phyloP scores from a whole-genome alignment of 805 yeast genomes.

The Barnettozyma botsteinii region DNA sequence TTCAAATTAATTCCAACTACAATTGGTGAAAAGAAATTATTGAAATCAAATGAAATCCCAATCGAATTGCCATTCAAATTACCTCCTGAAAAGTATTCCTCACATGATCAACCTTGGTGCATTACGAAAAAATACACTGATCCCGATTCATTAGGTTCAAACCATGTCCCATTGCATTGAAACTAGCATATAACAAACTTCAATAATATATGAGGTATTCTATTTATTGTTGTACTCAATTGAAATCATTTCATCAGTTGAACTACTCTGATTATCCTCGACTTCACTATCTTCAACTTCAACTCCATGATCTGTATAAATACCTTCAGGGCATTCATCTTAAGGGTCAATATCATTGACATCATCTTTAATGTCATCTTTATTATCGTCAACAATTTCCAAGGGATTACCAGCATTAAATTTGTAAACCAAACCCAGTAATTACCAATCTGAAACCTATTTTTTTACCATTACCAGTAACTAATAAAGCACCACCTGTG shows the following conservation, averaged over 20 bases:
- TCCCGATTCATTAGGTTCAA: neutral
- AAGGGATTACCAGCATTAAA: neutral
- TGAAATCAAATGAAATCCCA: constrained; percentile 15
- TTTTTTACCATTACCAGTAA: neutral
- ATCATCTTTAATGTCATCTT: no score
- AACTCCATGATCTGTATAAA: no score
- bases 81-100: constrained; percentile 40
- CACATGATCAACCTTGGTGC: constrained; percentile 46
- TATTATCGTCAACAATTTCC: no score
- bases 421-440: constrained; percentile 4
- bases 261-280: no score
- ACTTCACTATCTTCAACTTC: no score
- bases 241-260: no score
- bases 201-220: no score
- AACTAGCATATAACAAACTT: no score
- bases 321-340: no score
- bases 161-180: neutral
- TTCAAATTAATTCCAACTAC: constrained; percentile 38
- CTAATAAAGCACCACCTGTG: constrained; percentile 1
- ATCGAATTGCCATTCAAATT: constrained; percentile 49
- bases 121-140: neutral
- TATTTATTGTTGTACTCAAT: neutral
- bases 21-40: constrained; percentile 28
- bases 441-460: neutral
- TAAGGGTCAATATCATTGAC: no score